These are phyloP conservation scores for Rhodotorula sp. DNA, from an alignment of 1,284 basidiomycete genomes.

Conservation along the genomic window DNA sequence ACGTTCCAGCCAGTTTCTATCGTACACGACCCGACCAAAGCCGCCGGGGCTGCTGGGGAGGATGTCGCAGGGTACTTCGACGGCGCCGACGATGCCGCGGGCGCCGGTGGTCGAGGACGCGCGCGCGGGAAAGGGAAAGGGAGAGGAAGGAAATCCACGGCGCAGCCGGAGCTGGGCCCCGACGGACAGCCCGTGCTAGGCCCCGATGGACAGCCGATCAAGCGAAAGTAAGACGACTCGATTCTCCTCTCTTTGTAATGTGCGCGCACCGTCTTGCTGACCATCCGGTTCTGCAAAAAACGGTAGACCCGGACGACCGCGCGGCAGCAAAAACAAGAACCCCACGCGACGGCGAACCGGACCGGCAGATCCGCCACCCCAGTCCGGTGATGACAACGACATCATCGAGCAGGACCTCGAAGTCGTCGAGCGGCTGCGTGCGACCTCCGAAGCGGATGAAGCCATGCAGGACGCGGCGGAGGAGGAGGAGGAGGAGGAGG, in stretches of 20 bases:
- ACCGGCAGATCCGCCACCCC: neutral
- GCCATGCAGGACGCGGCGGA: neutral
- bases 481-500: neutral
- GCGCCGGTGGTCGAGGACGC: neutral
- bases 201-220: neutral
- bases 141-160: neutral
- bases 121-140: conserved; percentile 6
- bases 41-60: neutral
- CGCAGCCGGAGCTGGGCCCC: neutral
- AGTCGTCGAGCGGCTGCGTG: no score
- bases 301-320: neutral
- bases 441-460: no score
- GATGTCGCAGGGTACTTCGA: no score
- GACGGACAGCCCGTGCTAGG: neutral
- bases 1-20: conserved; percentile 24
- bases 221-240: neutral
- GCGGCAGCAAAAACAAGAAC: conserved; percentile 21
- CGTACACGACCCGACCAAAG: neutral
- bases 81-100: neutral
- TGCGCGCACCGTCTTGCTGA: no score
- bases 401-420: neutral
- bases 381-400: neutral
- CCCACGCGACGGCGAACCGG: neutral
- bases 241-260: no score
- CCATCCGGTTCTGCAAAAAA: no score